A percentile compares a stretch with the other conserved stretches of the same genome.
These are phyloP conservation scores for Lentinula sp. DNA, from an alignment of 768 basidiomycete species.

Conservation along the genomic window DNA sequence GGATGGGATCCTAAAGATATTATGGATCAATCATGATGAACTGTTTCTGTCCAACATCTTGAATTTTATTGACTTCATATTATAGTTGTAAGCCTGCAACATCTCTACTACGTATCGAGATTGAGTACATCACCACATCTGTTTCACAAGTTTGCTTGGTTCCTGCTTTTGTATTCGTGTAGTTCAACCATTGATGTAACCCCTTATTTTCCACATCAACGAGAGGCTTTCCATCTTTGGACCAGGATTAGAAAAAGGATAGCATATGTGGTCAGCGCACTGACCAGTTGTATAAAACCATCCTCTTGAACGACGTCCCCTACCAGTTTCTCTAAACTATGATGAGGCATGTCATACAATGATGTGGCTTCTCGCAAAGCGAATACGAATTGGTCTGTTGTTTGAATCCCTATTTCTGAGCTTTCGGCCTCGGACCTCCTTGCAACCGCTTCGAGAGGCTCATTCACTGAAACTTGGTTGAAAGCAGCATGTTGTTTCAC, in stretches of 20 bases:
- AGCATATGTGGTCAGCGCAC: conserved; percentile 12
- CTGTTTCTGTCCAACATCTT: background rate
- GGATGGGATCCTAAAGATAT: conserved; percentile 57
- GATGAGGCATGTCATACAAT: conserved; percentile 47
- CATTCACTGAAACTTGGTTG: background rate
- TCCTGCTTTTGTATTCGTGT: background rate
- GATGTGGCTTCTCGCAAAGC: conserved; percentile 37
- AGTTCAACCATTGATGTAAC: conserved; percentile 20
- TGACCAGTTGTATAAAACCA: conserved; percentile 70
- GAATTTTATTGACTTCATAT: no score
- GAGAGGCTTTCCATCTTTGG: conserved; percentile 46
- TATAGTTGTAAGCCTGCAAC: no score
- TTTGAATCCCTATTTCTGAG: background rate
- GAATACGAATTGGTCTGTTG: conserved; percentile 20
- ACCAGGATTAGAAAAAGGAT: background rate
- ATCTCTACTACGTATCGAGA: no score
- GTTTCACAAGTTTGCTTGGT: no score
- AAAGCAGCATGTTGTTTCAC: background rate
- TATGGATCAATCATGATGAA: conserved; percentile 9
- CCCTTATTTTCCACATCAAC: conserved; percentile 47
- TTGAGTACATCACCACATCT: no score
- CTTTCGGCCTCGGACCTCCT: background rate
- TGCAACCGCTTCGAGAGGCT: background rate
- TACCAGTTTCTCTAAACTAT: conserved; percentile 51
- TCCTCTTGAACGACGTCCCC: conserved; percentile 65